These are phyloP conservation scores for Pythium scleroteichum DNA, from an alignment of 352 stramenopile genomes.

Conservation along the genomic window DNA sequence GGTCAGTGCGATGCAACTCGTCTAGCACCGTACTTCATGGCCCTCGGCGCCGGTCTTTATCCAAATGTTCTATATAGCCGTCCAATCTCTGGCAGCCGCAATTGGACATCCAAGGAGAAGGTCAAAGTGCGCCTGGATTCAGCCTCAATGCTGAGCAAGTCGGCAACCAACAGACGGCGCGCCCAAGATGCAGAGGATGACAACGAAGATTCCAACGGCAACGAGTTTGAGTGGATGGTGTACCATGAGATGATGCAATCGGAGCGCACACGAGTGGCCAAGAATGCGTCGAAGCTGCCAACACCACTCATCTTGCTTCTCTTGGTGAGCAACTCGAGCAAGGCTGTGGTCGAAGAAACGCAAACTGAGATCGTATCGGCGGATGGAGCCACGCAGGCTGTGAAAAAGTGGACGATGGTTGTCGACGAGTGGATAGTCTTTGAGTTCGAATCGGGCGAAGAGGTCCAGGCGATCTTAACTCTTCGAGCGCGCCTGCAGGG, in stretches of 20 bases:
- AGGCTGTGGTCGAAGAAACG: constrained; percentile 27
- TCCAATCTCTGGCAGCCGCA: constrained; percentile 39
- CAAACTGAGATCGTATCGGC: constrained; percentile 29
- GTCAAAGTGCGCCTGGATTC: constrained; percentile 75
- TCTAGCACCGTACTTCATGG: constrained; percentile 61
- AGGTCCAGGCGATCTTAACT: constrained; percentile 47
- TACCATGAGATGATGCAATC: constrained; percentile 89
- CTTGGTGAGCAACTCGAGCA: constrained; percentile 54
- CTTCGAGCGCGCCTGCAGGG: constrained; percentile 61
- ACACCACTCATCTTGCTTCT: constrained; percentile 58
- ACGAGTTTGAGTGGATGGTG: constrained; percentile 63
- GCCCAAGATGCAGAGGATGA: constrained; percentile 23
- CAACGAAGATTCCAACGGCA: constrained; percentile 27
- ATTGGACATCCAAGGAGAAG: constrained; percentile 83
- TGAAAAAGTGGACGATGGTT: constrained; percentile 52
- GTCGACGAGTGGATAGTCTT: constrained; percentile 82
- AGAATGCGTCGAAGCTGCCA: constrained; percentile 71
- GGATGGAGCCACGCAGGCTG: constrained; percentile 30
- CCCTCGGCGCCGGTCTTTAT: constrained; percentile 69
- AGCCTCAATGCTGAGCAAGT: constrained; percentile 46
- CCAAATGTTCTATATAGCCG: constrained; percentile 67
- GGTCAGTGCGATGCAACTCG: constrained; percentile 26
- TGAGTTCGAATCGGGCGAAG: constrained; percentile 41
- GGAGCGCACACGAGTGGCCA: constrained; percentile 59
- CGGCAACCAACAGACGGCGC: background rate